Evolutionary conservation across 768 basidiomycete genomes (phyloP), one percentile per base, ranked within the genome.

Genomic region (Podaxis sp.): DNA sequence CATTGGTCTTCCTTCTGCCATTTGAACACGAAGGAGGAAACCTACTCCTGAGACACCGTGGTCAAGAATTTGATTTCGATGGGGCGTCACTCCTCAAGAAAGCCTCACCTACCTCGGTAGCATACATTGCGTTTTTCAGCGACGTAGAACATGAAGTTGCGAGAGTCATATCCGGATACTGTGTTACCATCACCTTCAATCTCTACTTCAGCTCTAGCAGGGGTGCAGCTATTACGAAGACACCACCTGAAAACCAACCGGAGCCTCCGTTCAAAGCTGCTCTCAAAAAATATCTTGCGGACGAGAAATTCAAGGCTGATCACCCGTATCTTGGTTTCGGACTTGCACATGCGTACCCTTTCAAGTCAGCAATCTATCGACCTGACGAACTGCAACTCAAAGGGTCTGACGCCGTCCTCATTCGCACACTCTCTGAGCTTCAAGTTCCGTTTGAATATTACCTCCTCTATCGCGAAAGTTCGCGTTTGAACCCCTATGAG

Each of bases 1-100:
- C 82, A 1, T 74, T 85, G 33, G 77, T 82, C 2, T 57, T 83
- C 29, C 70, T 82, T 13, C 70, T 82, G 36, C 83, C 81, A 1
- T 76, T 78, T 0, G 11, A 63, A 0, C 79, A 83, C 64, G 73
- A 79, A 38, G 82, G 81, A 3, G 82, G 82, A 2, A 69, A 69
- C 13, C 74, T 81, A 17, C 53, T 73, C 5, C 69, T 84, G 2
- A 71, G 72, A 3, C 68, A 74, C 27, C 56, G 49, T 70, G 46
- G 55, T 13, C 46, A 29, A 17, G 27, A 50, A 36, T 29, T 55
- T 24, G 19, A 36, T 8, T 51, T 59, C 11, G 15, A 59, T 17
- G 47, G 57, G 2, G 47, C 24, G 15, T 27, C 57, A 11, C 57
- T 59, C n/a, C n/a, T 59, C 4, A 9, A 51, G 3, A 33, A 24